These are phyloP conservation scores for Agaricus blazei DNA, from an alignment of 768 basidiomycete genomes.

Conservation along the genomic window DNA sequence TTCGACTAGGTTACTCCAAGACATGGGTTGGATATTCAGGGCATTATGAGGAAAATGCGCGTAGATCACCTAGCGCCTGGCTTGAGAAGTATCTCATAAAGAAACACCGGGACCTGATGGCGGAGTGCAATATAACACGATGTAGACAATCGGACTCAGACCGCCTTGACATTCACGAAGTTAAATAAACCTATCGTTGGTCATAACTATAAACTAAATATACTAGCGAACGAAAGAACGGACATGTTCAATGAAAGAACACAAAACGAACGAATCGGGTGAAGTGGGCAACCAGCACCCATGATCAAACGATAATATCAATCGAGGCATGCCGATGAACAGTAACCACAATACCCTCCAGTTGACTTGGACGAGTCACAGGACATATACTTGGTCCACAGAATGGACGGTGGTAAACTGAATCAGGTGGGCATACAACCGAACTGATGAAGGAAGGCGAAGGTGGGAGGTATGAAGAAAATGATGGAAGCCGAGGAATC, in stretches of 20 bases:
- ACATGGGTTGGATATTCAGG: no score
- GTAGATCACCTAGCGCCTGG: no score
- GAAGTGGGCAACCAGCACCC: no score
- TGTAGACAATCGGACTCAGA: no score
- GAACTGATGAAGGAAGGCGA: neutral
- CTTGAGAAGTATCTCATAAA: no score
- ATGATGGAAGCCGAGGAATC: neutral
- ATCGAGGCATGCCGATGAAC: slow-evolving; percentile 19
- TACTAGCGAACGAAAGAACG: no score
- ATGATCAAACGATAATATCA: slow-evolving; percentile 15
- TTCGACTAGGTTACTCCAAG: no score
- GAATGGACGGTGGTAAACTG: neutral
- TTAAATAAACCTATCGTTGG: neutral
- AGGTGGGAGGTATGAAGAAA: neutral
- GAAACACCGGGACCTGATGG: no score
- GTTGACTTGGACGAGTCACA: neutral
- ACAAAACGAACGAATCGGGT: neutral
- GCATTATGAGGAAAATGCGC: no score
- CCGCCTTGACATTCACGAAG: no score
- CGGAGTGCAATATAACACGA: no score
- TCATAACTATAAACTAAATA: no score
- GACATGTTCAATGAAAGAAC: neutral
- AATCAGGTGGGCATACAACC: neutral
- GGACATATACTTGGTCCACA: slow-evolving; percentile 13
- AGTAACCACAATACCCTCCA: slow-evolving; percentile 14